Evolutionary conservation across 371 early-diverging fungal species (phyloP).

Genomic region (Mortierella sp.): DNA sequence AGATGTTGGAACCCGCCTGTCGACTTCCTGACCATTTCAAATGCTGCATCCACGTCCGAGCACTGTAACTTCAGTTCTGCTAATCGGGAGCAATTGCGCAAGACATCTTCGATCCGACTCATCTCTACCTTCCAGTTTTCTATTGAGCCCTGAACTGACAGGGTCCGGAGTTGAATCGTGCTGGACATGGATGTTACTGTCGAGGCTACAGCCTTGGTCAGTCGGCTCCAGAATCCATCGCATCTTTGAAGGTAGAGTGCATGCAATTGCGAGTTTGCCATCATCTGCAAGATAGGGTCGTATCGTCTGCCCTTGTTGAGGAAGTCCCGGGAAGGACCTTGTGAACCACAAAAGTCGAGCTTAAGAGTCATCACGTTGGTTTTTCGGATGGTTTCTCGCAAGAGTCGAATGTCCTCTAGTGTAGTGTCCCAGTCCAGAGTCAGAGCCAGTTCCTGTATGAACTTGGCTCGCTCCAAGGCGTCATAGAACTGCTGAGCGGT

Average conservation of each 20-base stretch:
- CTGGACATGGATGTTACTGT: slow-evolving; percentile 2
- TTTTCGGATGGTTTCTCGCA: slow-evolving; percentile 24
- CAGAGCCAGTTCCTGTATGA: slow-evolving; percentile 28
- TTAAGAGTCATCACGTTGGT: slow-evolving; percentile 26
- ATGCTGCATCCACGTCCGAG: slow-evolving; percentile 21
- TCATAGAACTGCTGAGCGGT: slow-evolving; percentile 35
- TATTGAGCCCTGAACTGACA: slow-evolving; percentile 22
- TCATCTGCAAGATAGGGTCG: slow-evolving; percentile 36
- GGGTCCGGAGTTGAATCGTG: slow-evolving; percentile 8
- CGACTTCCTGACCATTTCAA: slow-evolving; percentile 16
- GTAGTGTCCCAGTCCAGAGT: slow-evolving; percentile 30
- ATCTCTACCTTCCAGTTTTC: slow-evolving; percentile 34
- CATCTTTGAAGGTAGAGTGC: slow-evolving; percentile 16
- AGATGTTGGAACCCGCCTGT: slow-evolving; percentile 17
- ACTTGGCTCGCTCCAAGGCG: slow-evolving; percentile 20
- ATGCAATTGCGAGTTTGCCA: slow-evolving; percentile 28
- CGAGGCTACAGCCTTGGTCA: slow-evolving; percentile 11
- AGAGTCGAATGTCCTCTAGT: slow-evolving; percentile 20
- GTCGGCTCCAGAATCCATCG: slow-evolving; percentile 32
- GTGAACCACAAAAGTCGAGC: slow-evolving; percentile 14
- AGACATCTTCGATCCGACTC: slow-evolving; percentile 16
- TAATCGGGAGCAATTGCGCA: slow-evolving; percentile 17
- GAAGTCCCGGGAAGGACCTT: slow-evolving; percentile 31
- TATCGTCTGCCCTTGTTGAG: slow-evolving; percentile 22
- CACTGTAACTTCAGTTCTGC: slow-evolving; percentile 19